phyloP scores from a whole-genome alignment of 108 stramenopile genomes.

The Skeletonema marinoi region DNA sequence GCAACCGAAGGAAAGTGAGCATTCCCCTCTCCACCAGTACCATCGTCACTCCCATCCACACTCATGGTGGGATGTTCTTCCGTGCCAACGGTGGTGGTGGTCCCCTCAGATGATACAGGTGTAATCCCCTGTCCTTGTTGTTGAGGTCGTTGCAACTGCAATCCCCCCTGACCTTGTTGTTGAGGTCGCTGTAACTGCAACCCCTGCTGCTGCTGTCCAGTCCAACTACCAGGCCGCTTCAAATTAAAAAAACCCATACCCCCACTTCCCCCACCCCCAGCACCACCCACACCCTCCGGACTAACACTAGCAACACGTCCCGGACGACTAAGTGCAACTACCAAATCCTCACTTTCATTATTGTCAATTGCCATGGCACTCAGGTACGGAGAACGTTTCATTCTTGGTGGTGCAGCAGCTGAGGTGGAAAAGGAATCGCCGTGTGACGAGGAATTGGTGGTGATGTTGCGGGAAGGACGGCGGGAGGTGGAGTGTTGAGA shows the following conservation, averaged over 20 bases:
- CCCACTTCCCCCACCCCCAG: not conserved
- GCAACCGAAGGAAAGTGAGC: no score
- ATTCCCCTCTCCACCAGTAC: not conserved
- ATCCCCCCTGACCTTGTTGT: not conserved
- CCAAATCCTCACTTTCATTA: not conserved
- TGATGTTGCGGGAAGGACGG: no score
- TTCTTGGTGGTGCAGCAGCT: not conserved
- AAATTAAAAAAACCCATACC: not conserved
- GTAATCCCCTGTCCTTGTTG: not conserved
- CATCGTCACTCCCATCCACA: not conserved
- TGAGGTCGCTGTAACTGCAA: not conserved
- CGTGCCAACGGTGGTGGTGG: not conserved
- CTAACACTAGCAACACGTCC: not conserved
- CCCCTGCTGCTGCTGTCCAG: not conserved
- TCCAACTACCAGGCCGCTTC: not conserved
- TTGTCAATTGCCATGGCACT: not conserved
- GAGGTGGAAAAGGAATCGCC: no score
- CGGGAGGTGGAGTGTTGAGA: not conserved
- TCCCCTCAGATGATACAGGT: not conserved
- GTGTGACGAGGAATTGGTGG: no score
- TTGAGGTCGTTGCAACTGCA: no score
- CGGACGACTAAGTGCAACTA: not conserved
- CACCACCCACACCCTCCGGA: not conserved
- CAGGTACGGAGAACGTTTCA: conserved; percentile 1
- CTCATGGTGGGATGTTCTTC: no score